phyloP scores from a whole-genome alignment of 1,284 basidiomycete genomes.

The Volvariella surrecta region DNA sequence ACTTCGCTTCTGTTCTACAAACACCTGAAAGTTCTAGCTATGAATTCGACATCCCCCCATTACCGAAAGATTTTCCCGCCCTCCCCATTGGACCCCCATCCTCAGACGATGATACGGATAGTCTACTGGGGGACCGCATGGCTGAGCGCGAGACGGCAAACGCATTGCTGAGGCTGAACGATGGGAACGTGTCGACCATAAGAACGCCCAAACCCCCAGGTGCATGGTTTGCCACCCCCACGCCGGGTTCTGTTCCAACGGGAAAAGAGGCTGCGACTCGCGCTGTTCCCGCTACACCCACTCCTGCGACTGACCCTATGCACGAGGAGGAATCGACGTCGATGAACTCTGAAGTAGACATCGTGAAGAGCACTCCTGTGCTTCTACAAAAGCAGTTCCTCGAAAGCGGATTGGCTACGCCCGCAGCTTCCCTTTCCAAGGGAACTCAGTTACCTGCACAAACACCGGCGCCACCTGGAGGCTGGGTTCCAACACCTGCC shows the following conservation, averaged over 20 bases:
- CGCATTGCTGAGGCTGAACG: slow-evolving; percentile 7
- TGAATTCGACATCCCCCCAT: slow-evolving; percentile 53
- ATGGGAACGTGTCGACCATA: slow-evolving; percentile 22
- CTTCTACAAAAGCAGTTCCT: slow-evolving; percentile 1
- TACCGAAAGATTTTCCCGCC: slow-evolving; percentile 46
- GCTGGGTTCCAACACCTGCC: slow-evolving; percentile 54
- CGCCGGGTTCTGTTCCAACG: slow-evolving; percentile 19
- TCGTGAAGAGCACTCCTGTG: neutral
- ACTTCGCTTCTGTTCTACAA: slow-evolving; percentile 20
- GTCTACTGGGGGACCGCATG: slow-evolving; percentile 17
- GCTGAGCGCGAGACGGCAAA: slow-evolving; percentile 10
- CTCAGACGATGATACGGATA: slow-evolving; percentile 33
- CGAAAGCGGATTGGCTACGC: slow-evolving; percentile 30
- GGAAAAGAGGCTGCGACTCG: slow-evolving; percentile 8
- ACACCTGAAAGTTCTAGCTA: slow-evolving; percentile 41
- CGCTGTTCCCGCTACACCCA: slow-evolving; percentile 4
- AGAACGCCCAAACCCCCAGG: slow-evolving; percentile 68
- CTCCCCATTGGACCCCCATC: slow-evolving; percentile 48
- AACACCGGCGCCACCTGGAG: slow-evolving; percentile 67
- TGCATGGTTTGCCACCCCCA: slow-evolving; percentile 57
- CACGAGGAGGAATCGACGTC: neutral
- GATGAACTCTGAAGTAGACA: slow-evolving; percentile 2
- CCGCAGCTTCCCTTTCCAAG: slow-evolving; percentile 34
- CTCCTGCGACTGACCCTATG: neutral
- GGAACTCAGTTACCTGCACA: slow-evolving; percentile 34